Base-by-base conservation (phyloP, 2,329 filamentous ascomycete species). In the Truncatella angustata region DNA sequence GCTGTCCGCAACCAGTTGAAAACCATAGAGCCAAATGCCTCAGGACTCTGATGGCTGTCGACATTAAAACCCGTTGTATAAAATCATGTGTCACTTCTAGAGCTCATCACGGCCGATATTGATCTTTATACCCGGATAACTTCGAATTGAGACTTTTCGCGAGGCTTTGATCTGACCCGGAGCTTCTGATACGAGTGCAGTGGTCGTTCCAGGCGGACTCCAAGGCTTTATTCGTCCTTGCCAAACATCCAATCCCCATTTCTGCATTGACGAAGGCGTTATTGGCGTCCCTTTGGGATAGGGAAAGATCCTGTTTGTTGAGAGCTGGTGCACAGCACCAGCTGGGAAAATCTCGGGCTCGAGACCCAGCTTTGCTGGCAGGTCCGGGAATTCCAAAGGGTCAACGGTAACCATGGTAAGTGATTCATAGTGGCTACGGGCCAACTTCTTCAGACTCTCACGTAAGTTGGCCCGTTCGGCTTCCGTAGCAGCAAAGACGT, bases 161-260 rank as follows among this genome's bases (percentile, higher is more conserved):
- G 58, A 61, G 1, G 60, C 60, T 20, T 59, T 59, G 30, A 63
- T 55, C 1, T 59, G 63, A 2, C 63, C 61, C 1, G 53, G 56
- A 1, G 63, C 56, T 20, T 60, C 57, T 10, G 56, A 57, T 3
- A 59, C 58, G 12, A 58, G 59, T 30, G 60, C 60, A 2, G 60
- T 57, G 9, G 58, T 60, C 21, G 60, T 60, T 2, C 64, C 66
- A 1, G 63, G 58, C 30, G 62, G 63, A 20, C 57, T 61, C 70
- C 67, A 73, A 2, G 68, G 65, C 56, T 65, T 66, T 43, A 71
- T 55, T 5, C 64, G 57, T 3, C 66, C 69, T 48, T 71, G 66
- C 60, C 66, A 71, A 12, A 72, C 69, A 24, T 71, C 68, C 11
- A 71, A 50, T 1, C 68, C 69, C 68, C 68, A 72, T 40, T 60